Conservation (phyloP, 768 basidiomycete species). For the Boletus reticuloceps region DNA sequence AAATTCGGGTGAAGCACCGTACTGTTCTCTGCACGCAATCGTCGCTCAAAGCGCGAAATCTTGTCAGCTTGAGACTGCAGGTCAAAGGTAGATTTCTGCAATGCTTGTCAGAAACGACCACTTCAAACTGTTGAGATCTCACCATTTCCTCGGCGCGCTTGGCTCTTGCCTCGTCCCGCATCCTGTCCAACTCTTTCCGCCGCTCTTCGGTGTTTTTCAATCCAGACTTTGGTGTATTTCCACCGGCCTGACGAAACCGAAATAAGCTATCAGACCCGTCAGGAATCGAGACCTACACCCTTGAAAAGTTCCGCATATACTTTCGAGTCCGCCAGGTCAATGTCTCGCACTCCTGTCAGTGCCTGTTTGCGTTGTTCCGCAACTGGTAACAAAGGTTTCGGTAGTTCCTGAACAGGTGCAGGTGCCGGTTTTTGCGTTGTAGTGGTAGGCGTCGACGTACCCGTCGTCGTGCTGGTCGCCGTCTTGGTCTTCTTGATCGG, state of each 20-base stretch:
- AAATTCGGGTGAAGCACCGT: constrained; percentile 61
- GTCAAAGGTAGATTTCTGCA: constrained; percentile 49
- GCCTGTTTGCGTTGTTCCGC: constrained; percentile 39
- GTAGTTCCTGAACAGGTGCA: constrained; percentile 16
- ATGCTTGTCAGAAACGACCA: constrained; percentile 8
- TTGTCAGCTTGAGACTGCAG: constrained; percentile 59
- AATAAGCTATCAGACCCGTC: background rate
- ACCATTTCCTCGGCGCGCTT: constrained; percentile 58
- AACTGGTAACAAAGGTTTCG: constrained; percentile 28
- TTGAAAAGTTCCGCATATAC: constrained; percentile 68
- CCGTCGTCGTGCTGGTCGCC: constrained; percentile 17
- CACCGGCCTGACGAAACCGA: constrained; percentile 35
- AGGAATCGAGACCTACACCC: constrained; percentile 36
- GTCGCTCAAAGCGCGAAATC: constrained; percentile 62
- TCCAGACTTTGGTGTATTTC: constrained; percentile 44
- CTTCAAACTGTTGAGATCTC: constrained; percentile 12
- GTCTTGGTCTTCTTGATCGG: constrained; percentile 67
- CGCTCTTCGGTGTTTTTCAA: constrained; percentile 63
- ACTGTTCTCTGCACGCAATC: constrained; percentile 46
- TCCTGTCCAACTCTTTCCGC: constrained; percentile 60
- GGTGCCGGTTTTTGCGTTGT: constrained; percentile 23
- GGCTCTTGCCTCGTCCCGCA: constrained; percentile 67
- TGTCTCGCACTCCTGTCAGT: constrained; percentile 48
- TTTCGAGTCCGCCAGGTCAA: constrained; percentile 59
- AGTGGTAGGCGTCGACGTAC: constrained; percentile 24